phyloP scores from a whole-genome alignment of 495 filamentous ascomycete genomes.

The Extremus antarcticus region DNA sequence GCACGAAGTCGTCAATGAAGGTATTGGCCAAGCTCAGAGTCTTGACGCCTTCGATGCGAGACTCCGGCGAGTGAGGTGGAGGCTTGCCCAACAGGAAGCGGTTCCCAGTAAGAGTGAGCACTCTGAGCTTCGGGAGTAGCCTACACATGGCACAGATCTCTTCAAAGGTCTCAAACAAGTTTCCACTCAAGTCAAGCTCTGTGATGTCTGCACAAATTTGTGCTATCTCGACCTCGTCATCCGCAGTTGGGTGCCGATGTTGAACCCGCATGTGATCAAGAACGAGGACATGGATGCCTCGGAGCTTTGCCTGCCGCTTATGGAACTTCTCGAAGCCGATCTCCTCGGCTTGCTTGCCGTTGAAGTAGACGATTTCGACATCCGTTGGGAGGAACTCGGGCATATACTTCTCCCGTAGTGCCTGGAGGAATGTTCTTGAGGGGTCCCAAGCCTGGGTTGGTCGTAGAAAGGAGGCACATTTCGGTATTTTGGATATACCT shows the following conservation, averaged over 20 bases:
- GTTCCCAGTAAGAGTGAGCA: slow-evolving; percentile 52
- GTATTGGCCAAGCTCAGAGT: slow-evolving; percentile 64
- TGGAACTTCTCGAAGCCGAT: slow-evolving; percentile 92
- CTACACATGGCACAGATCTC: slow-evolving; percentile 60
- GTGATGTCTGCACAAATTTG: slow-evolving; percentile 45
- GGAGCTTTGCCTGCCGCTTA: slow-evolving; percentile 61
- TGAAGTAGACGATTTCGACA: slow-evolving; percentile 51
- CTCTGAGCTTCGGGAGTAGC: slow-evolving; percentile 49
- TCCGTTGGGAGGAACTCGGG: slow-evolving; percentile 19
- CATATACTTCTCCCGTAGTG: slow-evolving; percentile 72
- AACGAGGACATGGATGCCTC: slow-evolving; percentile 67
- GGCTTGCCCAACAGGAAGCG: slow-evolving; percentile 16
- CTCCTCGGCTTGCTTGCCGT: slow-evolving; percentile 83
- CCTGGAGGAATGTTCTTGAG: slow-evolving; percentile 63
- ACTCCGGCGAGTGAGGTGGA: background rate
- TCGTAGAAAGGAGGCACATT: slow-evolving; percentile 76
- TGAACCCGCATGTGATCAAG: slow-evolving; percentile 63
- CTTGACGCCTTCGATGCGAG: slow-evolving; percentile 36
- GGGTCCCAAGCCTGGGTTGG: slow-evolving; percentile 58
- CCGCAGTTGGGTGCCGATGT: slow-evolving; percentile 26
- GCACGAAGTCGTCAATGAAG: slow-evolving; percentile 29
- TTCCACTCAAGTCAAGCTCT: slow-evolving; percentile 80
- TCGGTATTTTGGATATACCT: slow-evolving; percentile 57
- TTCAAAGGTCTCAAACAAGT: slow-evolving; percentile 57
- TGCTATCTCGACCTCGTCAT: slow-evolving; percentile 2